Evolutionary conservation across 2,329 filamentous ascomycete genomes (phyloP).

Genomic region (Conoideocrella luteorostrata): DNA sequence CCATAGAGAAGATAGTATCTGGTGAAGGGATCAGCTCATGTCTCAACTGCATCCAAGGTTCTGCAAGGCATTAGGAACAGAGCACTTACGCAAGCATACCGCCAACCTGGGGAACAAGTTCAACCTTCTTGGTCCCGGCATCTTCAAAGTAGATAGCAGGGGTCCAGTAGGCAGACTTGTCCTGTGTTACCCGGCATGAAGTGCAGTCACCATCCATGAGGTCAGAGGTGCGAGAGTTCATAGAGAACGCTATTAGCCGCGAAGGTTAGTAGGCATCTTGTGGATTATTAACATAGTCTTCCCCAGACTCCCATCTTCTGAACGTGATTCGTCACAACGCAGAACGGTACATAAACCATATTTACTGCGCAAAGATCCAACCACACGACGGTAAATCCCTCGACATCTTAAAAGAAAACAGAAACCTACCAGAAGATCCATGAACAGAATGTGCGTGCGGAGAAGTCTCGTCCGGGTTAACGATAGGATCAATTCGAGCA

Average conservation of each 20-base stretch:
- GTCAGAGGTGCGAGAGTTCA: constrained; percentile 47
- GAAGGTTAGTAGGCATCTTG: background rate
- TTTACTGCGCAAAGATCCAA: background rate
- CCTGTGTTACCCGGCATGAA: constrained; percentile 71
- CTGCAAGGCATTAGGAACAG: background rate
- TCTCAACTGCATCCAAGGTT: background rate
- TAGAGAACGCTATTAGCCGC: constrained; percentile 52
- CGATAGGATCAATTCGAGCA: constrained; percentile 70
- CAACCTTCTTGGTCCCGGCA: constrained; percentile 52
- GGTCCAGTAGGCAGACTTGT: constrained; percentile 86
- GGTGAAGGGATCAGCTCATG: background rate
- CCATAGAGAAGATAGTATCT: constrained; percentile 80
- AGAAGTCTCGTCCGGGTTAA: constrained; percentile 53
- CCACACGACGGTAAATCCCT: background rate
- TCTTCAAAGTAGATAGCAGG: constrained; percentile 74
- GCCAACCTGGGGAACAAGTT: constrained; percentile 67
- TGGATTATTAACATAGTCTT: too few species aligned
- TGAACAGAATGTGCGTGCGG: constrained; percentile 69
- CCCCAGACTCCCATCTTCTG: too few species aligned
- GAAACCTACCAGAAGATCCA: constrained; percentile 65
- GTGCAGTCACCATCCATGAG: constrained; percentile 64
- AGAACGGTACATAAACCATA: too few species aligned
- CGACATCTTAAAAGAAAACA: background rate
- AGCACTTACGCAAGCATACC: constrained; percentile 75
- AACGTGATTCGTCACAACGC: too few species aligned